These are phyloP conservation scores for Pythium grandisporangium DNA, from an alignment of 352 stramenopile species.

Conservation along the genomic window DNA sequence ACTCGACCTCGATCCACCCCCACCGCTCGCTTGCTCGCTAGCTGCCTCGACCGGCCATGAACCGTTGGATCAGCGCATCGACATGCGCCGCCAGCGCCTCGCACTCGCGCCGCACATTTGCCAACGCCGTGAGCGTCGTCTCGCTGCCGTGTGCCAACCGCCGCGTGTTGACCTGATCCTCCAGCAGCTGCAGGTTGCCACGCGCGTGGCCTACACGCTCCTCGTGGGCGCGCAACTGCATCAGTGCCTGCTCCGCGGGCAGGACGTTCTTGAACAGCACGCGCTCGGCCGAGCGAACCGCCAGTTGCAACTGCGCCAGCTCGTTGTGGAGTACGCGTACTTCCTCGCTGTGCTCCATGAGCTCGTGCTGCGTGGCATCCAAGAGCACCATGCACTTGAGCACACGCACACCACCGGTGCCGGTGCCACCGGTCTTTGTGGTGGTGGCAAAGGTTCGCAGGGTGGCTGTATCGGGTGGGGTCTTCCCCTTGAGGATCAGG, in stretches of 20 bases:
- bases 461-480: slow-evolving; percentile 21
- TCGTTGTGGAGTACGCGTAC: slow-evolving; percentile 54
- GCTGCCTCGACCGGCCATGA: slow-evolving; percentile 7
- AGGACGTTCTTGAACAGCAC: slow-evolving; percentile 46
- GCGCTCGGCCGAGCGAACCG: slow-evolving; percentile 20
- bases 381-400: slow-evolving; percentile 73
- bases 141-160: slow-evolving; percentile 4
- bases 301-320: slow-evolving; percentile 25
- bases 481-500: slow-evolving; percentile 60
- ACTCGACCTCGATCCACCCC: too few species aligned
- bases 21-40: too few species aligned
- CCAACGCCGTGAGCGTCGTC: slow-evolving; percentile 6
- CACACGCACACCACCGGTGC: slow-evolving; percentile 8
- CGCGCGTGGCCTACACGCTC: slow-evolving; percentile 24
- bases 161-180: slow-evolving; percentile 25
- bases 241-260: slow-evolving; percentile 31
- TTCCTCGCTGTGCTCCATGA: slow-evolving; percentile 57
- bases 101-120: slow-evolving; percentile 4
- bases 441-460: slow-evolving; percentile 7
- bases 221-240: slow-evolving; percentile 30
- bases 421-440: too few species aligned
- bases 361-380: slow-evolving; percentile 40
- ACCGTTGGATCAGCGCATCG: slow-evolving; percentile 3
- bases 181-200: slow-evolving; percentile 36
- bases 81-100: slow-evolving; percentile 1